Evolutionary conservation across 495 filamentous ascomycete species (phyloP), one percentile per base, ranked within the genome.

Genomic region (Delitschia confertaspora): DNA sequence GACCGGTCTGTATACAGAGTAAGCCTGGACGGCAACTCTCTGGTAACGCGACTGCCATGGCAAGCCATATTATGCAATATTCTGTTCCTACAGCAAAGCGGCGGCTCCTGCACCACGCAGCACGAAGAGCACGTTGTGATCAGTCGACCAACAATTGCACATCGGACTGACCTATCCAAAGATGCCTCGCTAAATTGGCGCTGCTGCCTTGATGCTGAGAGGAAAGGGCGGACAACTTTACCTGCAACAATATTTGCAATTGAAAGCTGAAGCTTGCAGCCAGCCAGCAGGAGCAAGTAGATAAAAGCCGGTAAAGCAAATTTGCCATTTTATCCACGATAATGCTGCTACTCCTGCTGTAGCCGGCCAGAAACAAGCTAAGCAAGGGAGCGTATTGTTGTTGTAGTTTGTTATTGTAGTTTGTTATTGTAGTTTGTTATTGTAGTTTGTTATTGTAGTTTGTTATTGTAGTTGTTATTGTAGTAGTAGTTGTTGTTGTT

Each of bases 161-260:
- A n/a, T n/a, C n/a, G n/a, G n/a, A n/a, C n/a, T n/a, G n/a, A n/a
- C n/a, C n/a, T n/a, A n/a, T n/a, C n/a, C n/a, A n/a, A n/a, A n/a
- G n/a, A n/a, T n/a, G n/a, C n/a, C n/a, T n/a, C n/a, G n/a, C n/a
- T n/a, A n/a, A n/a, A n/a, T n/a, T n/a, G n/a, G n/a, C n/a, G n/a
- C n/a, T n/a, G n/a, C n/a, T n/a, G n/a, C n/a, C n/a, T n/a, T n/a
- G n/a, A n/a, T n/a, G n/a, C n/a, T n/a, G n/a, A n/a, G n/a, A n/a
- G n/a, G n/a, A n/a, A n/a, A n/a, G 39, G 35, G 6, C 7, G 24
- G 19, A 21, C 49, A 41, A 42, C 47, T 54, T 44, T 45, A 43
- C 43, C 38, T 53, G 50, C 50, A 42, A 47, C 43, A 38, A 9
- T 42, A 47, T 42, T 35, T 47, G 49, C 49, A 29, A 40, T 20